These are phyloP conservation scores for Leishmania tarentolae DNA, from an alignment of 208 protist genomes.

Conservation along the genomic window DNA sequence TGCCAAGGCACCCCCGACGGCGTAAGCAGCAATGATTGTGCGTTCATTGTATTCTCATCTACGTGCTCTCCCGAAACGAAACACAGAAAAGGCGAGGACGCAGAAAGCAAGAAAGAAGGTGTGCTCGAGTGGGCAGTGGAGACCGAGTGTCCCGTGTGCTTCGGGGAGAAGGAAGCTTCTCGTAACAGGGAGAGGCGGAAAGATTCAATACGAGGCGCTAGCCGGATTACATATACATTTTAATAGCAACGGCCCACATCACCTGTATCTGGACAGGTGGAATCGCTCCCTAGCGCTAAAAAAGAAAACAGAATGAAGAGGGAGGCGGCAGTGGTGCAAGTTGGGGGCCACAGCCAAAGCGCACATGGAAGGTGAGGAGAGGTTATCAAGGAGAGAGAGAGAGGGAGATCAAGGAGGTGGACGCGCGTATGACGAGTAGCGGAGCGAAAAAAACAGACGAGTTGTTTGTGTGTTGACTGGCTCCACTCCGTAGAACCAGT, in stretches of 20 bases:
- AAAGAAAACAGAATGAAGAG: background rate
- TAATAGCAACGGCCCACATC: background rate
- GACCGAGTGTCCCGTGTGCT: background rate
- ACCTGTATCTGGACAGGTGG: background rate
- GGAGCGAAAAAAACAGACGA: no score
- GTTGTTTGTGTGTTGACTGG: background rate
- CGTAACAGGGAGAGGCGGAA: background rate
- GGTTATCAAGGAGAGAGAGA: background rate
- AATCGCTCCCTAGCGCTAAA: background rate
- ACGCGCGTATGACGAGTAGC: background rate
- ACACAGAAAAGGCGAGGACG: background rate
- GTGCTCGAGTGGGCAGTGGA: background rate
- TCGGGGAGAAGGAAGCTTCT: background rate
- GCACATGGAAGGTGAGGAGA: background rate
- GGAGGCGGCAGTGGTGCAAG: background rate
- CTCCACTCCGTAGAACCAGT: background rate
- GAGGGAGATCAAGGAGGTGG: background rate
- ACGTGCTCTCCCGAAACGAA: background rate
- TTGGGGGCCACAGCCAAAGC: background rate
- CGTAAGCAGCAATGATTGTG: slow-evolving; percentile 5
- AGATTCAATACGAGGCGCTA: background rate
- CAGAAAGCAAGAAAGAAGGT: background rate
- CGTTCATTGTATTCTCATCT: background rate
- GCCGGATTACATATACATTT: background rate
- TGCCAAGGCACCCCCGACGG: background rate